These are phyloP conservation scores for Vaccinium vitisidaea DNA, from an alignment of 148 eudicot genomes.

Conservation along the genomic window DNA sequence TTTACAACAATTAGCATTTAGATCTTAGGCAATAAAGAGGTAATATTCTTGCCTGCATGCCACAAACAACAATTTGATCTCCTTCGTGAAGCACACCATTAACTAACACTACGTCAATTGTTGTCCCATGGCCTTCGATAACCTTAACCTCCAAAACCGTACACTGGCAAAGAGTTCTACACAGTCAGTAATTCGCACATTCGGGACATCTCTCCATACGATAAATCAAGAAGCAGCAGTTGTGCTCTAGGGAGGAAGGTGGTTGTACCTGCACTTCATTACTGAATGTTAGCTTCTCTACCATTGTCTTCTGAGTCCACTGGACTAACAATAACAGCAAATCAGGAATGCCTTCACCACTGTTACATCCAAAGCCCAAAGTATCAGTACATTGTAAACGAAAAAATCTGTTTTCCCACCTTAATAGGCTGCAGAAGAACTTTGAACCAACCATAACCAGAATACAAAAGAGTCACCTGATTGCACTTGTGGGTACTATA, in stretches of 20 bases:
- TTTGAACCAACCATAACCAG: neutral
- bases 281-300: slow-evolving; percentile 68
- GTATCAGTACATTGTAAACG: neutral
- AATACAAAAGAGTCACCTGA: slow-evolving; percentile 44
- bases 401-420: neutral
- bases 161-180: slow-evolving; percentile 49
- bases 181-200: slow-evolving; percentile 19
- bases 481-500: slow-evolving; percentile 93
- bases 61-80: slow-evolving; percentile 81
- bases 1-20: slow-evolving; percentile 7
- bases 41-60: slow-evolving; percentile 63
- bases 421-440: neutral
- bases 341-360: slow-evolving; percentile 94
- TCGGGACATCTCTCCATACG: neutral
- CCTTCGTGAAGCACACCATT: slow-evolving; percentile 95
- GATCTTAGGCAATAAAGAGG: neutral
- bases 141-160: slow-evolving; percentile 94
- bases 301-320: slow-evolving; percentile 86
- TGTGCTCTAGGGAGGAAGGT: neutral
- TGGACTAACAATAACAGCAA: slow-evolving; percentile 62
- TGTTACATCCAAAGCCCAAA: slow-evolving; percentile 27
- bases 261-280: slow-evolving; percentile 59
- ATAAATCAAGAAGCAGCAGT: neutral
- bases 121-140: slow-evolving; percentile 88
- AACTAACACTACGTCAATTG: slow-evolving; percentile 82